Evolutionary conservation across 805 yeast genomes (phyloP).

Genomic region (Candida hispaniensis): DNA sequence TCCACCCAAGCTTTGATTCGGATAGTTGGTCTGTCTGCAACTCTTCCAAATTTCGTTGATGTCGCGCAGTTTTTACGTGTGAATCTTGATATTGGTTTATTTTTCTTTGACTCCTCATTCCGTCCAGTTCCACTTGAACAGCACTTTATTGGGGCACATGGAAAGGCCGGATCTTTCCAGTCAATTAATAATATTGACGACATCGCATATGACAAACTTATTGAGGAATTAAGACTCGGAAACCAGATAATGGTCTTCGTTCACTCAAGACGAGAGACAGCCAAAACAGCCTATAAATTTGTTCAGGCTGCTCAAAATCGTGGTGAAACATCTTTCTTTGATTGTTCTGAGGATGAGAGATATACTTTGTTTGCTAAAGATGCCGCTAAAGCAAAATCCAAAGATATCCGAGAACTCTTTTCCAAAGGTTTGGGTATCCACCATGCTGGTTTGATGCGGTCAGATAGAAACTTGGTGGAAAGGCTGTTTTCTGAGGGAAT

Average conservation of each 20-base stretch:
- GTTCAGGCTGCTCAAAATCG: conserved; percentile 55
- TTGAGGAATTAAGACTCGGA: conserved; percentile 52
- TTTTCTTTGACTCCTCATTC: conserved; percentile 85
- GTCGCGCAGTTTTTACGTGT: conserved; percentile 90
- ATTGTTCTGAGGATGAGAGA: conserved; percentile 38
- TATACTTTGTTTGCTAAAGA: conserved; percentile 40
- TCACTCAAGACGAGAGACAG: conserved; percentile 89
- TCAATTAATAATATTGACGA: conserved; percentile 61
- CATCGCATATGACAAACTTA: conserved; percentile 64
- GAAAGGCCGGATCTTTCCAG: conserved; percentile 68
- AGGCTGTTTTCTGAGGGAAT: conserved; percentile 78
- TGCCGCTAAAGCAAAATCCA: conserved; percentile 54
- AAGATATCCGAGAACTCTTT: conserved; percentile 72
- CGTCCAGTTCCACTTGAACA: conserved; percentile 92
- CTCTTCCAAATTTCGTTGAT: conserved; percentile 81
- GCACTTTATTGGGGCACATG: conserved; percentile 74
- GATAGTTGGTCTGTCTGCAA: conserved; percentile 89
- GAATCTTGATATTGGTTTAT: conserved; percentile 82
- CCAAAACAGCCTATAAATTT: conserved; percentile 65
- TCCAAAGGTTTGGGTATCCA: conserved; percentile 82
- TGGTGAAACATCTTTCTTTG: conserved; percentile 48
- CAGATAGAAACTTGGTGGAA: conserved; percentile 84
- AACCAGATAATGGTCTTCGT: conserved; percentile 95
- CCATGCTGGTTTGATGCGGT: conserved; percentile 92
- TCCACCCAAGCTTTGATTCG: conserved; percentile 87